A percentile compares a stretch with the other conserved stretches of the same genome.
phyloP scores from a whole-genome alignment of 1,284 basidiomycete species.

The Neolentinus lepideus region DNA sequence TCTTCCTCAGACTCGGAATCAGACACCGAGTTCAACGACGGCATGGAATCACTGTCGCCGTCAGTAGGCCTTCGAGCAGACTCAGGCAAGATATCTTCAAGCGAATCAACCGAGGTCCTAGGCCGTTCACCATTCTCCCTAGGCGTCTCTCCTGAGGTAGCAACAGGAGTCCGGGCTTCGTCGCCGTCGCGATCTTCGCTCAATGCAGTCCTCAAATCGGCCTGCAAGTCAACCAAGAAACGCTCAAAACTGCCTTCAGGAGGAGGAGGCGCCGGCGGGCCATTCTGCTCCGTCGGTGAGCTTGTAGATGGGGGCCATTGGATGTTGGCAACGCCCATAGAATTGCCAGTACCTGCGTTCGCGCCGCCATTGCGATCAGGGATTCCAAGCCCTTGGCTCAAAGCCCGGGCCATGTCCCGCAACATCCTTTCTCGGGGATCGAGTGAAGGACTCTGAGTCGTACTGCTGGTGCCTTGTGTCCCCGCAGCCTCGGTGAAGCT shows the following conservation, averaged over 20 bases:
- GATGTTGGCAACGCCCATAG: background rate
- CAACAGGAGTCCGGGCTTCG: background rate
- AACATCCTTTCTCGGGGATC: conserved; percentile 60
- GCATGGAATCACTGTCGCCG: background rate
- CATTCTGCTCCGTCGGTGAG: background rate
- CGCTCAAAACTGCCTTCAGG: conserved; percentile 69
- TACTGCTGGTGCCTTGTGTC: too few relatives aligned
- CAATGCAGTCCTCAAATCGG: conserved; percentile 55
- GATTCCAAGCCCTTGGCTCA: conserved; percentile 62
- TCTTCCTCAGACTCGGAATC: conserved; percentile 6
- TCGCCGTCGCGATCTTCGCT: conserved; percentile 19
- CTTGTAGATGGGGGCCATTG: background rate
- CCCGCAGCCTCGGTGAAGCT: background rate
- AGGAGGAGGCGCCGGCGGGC: conserved; percentile 14
- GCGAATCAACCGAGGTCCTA: conserved; percentile 1
- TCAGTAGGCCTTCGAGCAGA: background rate
- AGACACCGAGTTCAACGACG: background rate
- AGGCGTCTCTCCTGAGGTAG: background rate
- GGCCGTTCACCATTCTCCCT: background rate
- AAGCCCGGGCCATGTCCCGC: conserved; percentile 69
- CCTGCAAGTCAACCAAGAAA: conserved; percentile 67
- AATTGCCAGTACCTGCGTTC: background rate
- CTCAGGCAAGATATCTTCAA: background rate
- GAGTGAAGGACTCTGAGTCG: conserved; percentile 9
- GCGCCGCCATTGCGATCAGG: conserved; percentile 13